These are phyloP conservation scores for Fusarium sp. DNA, from an alignment of 2,329 filamentous ascomycete genomes.

Conservation along the genomic window DNA sequence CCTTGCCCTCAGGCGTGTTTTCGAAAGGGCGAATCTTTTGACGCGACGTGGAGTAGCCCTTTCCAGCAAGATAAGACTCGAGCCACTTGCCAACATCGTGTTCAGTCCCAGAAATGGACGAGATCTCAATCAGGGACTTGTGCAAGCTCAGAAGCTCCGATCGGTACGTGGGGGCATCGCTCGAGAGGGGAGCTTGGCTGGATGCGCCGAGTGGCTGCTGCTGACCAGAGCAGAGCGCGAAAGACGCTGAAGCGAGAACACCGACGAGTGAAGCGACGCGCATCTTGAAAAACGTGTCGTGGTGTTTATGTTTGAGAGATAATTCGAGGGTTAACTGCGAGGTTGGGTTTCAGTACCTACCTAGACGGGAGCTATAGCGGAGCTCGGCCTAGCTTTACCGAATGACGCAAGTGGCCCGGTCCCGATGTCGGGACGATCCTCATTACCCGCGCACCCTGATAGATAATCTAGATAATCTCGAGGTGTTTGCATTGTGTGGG, in stretches of 20 bases:
- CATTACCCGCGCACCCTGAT: slow-evolving; percentile 17
- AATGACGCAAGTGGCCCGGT: slow-evolving; percentile 27
- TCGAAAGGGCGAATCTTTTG: slow-evolving; percentile 54
- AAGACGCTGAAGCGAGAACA: slow-evolving; percentile 23
- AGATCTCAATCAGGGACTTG: slow-evolving; percentile 77
- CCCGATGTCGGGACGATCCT: slow-evolving; percentile 30
- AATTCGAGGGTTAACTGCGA: neutral
- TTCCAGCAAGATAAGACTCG: slow-evolving; percentile 69
- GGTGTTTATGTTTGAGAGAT: slow-evolving; percentile 15
- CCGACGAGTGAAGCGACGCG: slow-evolving; percentile 23
- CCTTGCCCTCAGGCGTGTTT: slow-evolving; percentile 44
- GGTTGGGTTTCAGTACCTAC: slow-evolving; percentile 12
- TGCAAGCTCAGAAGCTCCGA: slow-evolving; percentile 76
- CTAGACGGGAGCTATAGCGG: slow-evolving; percentile 12
- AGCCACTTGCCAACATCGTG: slow-evolving; percentile 76
- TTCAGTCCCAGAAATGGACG: slow-evolving; percentile 80
- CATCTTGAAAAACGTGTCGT: slow-evolving; percentile 20
- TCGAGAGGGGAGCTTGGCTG: slow-evolving; percentile 3
- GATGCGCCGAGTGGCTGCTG: slow-evolving; percentile 20
- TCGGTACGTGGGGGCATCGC: slow-evolving; percentile 53
- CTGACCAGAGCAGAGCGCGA: slow-evolving; percentile 22
- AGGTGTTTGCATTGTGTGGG: neutral
- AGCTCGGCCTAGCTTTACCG: slow-evolving; percentile 24
- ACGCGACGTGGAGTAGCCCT: slow-evolving; percentile 57
- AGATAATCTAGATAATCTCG: neutral